phyloP scores from a whole-genome alignment of 768 basidiomycete species.

The Exsudoporus frostii region DNA sequence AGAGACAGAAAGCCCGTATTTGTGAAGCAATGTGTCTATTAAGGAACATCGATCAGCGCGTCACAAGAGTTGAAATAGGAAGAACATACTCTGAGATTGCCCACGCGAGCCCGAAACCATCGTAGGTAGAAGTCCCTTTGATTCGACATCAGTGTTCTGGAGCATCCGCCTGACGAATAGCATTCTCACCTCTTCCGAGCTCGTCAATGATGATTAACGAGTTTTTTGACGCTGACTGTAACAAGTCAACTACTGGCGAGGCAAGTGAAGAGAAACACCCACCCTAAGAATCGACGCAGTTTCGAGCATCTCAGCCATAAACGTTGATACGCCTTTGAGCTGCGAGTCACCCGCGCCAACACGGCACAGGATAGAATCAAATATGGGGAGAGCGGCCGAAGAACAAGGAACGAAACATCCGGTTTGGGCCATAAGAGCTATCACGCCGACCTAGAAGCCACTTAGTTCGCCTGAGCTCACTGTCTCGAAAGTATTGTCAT shows the following conservation, averaged over 20 bases:
- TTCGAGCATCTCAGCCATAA: slow-evolving; percentile 99
- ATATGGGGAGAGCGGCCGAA: slow-evolving; percentile 83
- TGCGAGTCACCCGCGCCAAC: slow-evolving; percentile 98
- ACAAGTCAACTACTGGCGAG: not conserved
- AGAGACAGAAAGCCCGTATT: slow-evolving; percentile 91
- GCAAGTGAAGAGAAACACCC: slow-evolving; percentile 19
- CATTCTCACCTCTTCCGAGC: slow-evolving; percentile 71
- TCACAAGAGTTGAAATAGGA: too few relatives aligned
- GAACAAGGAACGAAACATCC: slow-evolving; percentile 95
- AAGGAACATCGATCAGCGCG: not conserved
- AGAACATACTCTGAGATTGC: slow-evolving; percentile 88
- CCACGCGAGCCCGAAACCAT: slow-evolving; percentile 98
- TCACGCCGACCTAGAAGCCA: slow-evolving; percentile 76
- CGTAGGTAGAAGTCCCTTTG: slow-evolving; percentile 90
- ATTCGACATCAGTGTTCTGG: slow-evolving; percentile 4
- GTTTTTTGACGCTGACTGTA: slow-evolving; percentile 84
- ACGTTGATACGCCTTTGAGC: slow-evolving; percentile 95
- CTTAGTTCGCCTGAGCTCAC: not conserved
- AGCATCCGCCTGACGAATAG: not conserved
- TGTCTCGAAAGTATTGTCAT: not conserved
- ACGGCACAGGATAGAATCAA: slow-evolving; percentile 92
- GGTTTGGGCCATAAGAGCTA: slow-evolving; percentile 92
- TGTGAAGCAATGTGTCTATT: slow-evolving; percentile 86
- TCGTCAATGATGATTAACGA: slow-evolving; percentile 98
- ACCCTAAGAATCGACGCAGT: slow-evolving; percentile 93